Evolutionary conservation across 768 basidiomycete species (phyloP).

Genomic region (Boletus vinaceobasis): DNA sequence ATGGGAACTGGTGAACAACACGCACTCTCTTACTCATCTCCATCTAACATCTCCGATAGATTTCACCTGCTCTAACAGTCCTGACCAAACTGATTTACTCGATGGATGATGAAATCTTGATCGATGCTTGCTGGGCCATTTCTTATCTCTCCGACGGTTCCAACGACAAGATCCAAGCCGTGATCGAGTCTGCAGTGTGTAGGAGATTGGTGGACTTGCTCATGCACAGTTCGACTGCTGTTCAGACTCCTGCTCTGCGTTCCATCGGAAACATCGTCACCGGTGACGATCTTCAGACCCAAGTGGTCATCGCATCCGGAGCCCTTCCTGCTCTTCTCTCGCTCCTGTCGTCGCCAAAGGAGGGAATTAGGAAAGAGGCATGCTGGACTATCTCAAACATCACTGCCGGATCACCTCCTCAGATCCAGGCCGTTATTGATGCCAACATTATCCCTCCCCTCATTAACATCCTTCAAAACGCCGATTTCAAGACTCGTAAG

Average conservation of each 20-base stretch:
- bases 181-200: slow-evolving; percentile 97
- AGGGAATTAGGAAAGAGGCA: slow-evolving; percentile 98
- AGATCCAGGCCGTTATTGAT: slow-evolving; percentile 97
- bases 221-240: slow-evolving; percentile 91
- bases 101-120: slow-evolving; percentile 96
- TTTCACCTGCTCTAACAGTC: slow-evolving; percentile 94
- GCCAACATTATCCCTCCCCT: slow-evolving; percentile 98
- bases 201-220: slow-evolving; percentile 95
- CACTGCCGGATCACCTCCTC: slow-evolving; percentile 93
- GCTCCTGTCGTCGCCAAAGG: slow-evolving; percentile 93
- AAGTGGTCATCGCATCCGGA: slow-evolving; percentile 97
- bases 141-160: slow-evolving; percentile 98
- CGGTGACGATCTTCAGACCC: slow-evolving; percentile 98
- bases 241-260: slow-evolving; percentile 96
- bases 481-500: slow-evolving; percentile 99
- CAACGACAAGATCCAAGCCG: slow-evolving; percentile 99
- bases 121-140: slow-evolving; percentile 99
- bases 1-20: slow-evolving; percentile 82
- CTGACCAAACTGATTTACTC: slow-evolving; percentile 98
- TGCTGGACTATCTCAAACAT: slow-evolving; percentile 99
- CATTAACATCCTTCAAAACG: slow-evolving; percentile 95
- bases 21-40: slow-evolving; percentile 2
- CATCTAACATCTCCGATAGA: slow-evolving; percentile 48
- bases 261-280: slow-evolving; percentile 99
- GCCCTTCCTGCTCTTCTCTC: slow-evolving; percentile 93